Base-by-base conservation (phyloP, 2,329 filamentous ascomycete species). In the Sordariomycetes sp. region DNA sequence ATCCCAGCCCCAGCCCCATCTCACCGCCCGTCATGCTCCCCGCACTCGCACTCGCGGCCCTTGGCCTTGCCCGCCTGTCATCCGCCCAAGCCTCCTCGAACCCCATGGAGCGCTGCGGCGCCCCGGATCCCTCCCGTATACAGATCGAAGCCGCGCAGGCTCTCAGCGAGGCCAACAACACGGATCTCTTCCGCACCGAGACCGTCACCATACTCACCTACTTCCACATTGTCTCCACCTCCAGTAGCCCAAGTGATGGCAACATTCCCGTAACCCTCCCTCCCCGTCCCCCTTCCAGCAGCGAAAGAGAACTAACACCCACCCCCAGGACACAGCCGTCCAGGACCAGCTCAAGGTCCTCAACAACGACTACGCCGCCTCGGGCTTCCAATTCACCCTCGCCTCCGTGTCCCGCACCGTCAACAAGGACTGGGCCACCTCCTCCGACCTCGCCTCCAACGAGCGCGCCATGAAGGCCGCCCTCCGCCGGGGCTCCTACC, bases 391-490 rank as follows among this genome's bases (percentile, higher is more conserved):
- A 14, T 79, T 79, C 66, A 70, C 68, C 53, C 69, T 76, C 54
- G 68, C 70, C 55, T 67, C 69, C 59, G 74, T 67, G 35, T 70
- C 71, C 58, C 70, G 68, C 56, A 76, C 76, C 52, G 64, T 78
- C 65, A 78, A 80, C 68, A 54, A 66, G 25, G 64, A 64, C 61
- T 80, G 76, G 76, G 72, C 75, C n/a, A 60, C 54, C 8, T 55
- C 73, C 60, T 58, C 61, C 35, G 20, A 24, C 16, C 4, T 16
- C 20, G 1, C n/a, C n/a, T 22, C 46, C 20, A 62, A 62, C 54
- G 71, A 77, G 65, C 60, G 71, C 48, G 67, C 64, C 52, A 78
- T 78, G 74, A 77, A 77, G 70, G 65, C 64, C 24, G 63, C 71
- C 32, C 72, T 79, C 52, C 73, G 75, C 64, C 70, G 74, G 66